phyloP scores from a whole-genome alignment of 148 eudicot species.

The Tetragonia tetragonoides region DNA sequence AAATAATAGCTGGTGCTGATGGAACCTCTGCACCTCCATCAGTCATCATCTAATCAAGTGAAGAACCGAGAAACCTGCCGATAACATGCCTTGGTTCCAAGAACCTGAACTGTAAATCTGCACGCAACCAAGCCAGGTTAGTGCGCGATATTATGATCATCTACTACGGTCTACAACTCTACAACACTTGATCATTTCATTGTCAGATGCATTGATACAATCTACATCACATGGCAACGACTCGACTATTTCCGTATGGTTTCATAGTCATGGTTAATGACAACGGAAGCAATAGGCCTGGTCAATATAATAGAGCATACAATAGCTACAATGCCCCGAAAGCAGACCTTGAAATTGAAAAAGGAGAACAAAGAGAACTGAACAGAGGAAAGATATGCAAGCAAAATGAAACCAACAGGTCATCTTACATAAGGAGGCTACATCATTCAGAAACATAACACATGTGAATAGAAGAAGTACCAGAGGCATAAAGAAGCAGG shows the following conservation, averaged over 20 bases:
- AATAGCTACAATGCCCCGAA: background rate
- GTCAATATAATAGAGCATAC: background rate
- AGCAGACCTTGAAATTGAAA: no score
- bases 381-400: no score
- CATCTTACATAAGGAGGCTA: no score
- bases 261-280: background rate
- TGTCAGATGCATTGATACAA: background rate
- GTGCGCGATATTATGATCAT: background rate
- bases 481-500: background rate
- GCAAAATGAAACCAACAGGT: no score
- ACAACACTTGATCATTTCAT: background rate
- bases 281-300: background rate
- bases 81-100: background rate
- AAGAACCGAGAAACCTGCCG: background rate
- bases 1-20: background rate
- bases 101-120: constrained; percentile 22
- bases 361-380: no score
- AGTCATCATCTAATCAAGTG: constrained; percentile 7
- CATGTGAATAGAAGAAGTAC: background rate
- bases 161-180: background rate
- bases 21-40: constrained; percentile 3
- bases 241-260: background rate
- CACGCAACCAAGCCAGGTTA: background rate
- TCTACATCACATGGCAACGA: background rate
- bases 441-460: no score